These are phyloP conservation scores for Metarhizium humberi DNA, from an alignment of 2,329 filamentous ascomycete species.

Conservation along the genomic window DNA sequence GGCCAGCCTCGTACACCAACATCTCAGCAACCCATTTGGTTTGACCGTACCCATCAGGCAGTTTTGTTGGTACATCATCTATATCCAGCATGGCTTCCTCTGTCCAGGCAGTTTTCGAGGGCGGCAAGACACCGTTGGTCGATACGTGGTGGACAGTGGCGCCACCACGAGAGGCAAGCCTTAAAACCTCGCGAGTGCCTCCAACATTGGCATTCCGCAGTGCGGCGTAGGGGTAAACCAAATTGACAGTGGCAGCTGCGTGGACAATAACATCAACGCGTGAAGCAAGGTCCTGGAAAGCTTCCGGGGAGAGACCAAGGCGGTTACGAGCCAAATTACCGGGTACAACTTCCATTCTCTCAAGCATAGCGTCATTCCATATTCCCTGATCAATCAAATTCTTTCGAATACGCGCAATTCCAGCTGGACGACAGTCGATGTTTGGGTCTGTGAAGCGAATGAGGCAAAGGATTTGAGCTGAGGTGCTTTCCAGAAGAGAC, in stretches of 20 bases:
- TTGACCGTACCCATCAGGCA: slow-evolving; percentile 67
- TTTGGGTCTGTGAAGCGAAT: slow-evolving; percentile 63
- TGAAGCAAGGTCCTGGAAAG: slow-evolving; percentile 54
- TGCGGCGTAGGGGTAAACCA: slow-evolving; percentile 74
- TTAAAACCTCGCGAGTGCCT: slow-evolving; percentile 69
- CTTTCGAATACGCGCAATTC: slow-evolving; percentile 62
- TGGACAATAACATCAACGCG: slow-evolving; percentile 68
- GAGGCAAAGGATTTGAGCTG: slow-evolving; percentile 61
- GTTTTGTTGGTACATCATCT: slow-evolving; percentile 57
- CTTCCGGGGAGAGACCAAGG: slow-evolving; percentile 57
- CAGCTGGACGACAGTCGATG: slow-evolving; percentile 53
- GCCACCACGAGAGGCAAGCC: slow-evolving; percentile 56
- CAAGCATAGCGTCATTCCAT: slow-evolving; percentile 69
- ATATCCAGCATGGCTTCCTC: slow-evolving; percentile 60
- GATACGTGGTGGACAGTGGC: slow-evolving; percentile 72
- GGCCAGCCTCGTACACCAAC: slow-evolving; percentile 59
- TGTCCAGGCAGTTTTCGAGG: slow-evolving; percentile 59
- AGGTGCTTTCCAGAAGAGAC: slow-evolving; percentile 57
- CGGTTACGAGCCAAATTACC: slow-evolving; percentile 62
- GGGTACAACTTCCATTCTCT: slow-evolving; percentile 66
- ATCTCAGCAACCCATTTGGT: slow-evolving; percentile 77
- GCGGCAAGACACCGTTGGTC: slow-evolving; percentile 70
- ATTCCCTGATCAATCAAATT: slow-evolving; percentile 71
- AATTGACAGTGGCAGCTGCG: slow-evolving; percentile 67
- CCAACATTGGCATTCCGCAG: slow-evolving; percentile 65